Evolutionary conservation across 2,329 filamentous ascomycete species (phyloP).

Genomic region (Dactylellina leptospora): DNA sequence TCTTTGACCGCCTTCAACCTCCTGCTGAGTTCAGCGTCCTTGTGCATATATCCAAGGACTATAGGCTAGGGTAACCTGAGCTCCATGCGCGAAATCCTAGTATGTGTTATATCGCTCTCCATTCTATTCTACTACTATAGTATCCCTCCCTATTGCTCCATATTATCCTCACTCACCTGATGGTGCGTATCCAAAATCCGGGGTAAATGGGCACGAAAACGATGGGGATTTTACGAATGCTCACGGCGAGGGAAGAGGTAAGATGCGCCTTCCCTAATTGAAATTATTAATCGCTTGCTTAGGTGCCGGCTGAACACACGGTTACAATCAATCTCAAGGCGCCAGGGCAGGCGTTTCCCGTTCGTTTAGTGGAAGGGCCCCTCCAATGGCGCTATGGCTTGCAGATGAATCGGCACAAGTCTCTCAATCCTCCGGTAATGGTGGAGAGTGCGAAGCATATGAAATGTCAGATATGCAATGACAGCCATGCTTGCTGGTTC

Average conservation of each 20-base stretch:
- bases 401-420: conserved; percentile 45
- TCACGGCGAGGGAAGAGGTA: background rate
- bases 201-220: conserved; percentile 34
- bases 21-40: conserved; percentile 10
- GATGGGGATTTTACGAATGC: background rate
- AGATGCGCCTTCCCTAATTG: background rate
- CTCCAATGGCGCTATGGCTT: conserved; percentile 34
- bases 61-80: conserved; percentile 14
- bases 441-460: conserved; percentile 25
- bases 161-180: conserved; percentile 42
- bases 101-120: background rate
- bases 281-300: conserved; percentile 3
- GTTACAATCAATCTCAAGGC: background rate
- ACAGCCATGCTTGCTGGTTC: conserved; percentile 14
- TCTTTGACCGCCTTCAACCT: conserved; percentile 13
- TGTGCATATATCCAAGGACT: conserved; percentile 14
- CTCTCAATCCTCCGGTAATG: conserved; percentile 42
- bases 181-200: conserved; percentile 35
- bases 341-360: conserved; percentile 4
- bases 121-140: conserved; percentile 18
- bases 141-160: conserved; percentile 30
- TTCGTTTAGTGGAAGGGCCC: conserved; percentile 18
- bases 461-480: conserved; percentile 32
- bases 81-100: conserved; percentile 22
- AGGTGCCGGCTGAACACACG: conserved; percentile 29